phyloP scores from a whole-genome alignment of 2,329 filamentous ascomycete species.

The Blumeria hordei region DNA sequence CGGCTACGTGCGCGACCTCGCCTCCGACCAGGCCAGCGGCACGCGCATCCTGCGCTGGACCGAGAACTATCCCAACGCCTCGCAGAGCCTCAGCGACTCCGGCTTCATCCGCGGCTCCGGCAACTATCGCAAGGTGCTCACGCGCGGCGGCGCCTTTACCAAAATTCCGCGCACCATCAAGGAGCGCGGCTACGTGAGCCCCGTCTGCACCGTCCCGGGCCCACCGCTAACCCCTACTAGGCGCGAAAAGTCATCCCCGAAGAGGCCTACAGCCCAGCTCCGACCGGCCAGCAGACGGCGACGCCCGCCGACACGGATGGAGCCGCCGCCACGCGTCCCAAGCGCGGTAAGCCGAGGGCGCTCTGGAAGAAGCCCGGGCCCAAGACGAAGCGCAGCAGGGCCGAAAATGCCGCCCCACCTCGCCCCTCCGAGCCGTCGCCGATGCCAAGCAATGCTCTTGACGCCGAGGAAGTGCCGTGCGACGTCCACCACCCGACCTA shows the following conservation, averaged over 20 bases:
- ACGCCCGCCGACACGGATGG: not conserved
- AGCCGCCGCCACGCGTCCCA: not conserved
- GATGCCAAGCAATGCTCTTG: no score
- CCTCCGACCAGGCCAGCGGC: conserved; percentile 1
- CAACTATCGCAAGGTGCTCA: conserved; percentile 6
- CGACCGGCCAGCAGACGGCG: not conserved
- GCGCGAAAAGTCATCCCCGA: not conserved
- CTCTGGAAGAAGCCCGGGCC: not conserved
- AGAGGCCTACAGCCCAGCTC: not conserved
- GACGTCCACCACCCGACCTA: no score
- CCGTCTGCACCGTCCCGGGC: not conserved
- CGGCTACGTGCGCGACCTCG: conserved; percentile 9
- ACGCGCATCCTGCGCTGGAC: conserved; percentile 7
- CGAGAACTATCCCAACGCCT: conserved; percentile 7
- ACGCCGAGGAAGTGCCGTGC: no score
- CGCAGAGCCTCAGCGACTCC: conserved; percentile 6
- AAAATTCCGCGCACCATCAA: conserved; percentile 1
- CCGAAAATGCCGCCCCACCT: no score
- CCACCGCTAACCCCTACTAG: not conserved
- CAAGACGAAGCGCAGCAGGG: not conserved
- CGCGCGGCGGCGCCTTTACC: not conserved
- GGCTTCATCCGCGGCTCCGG: conserved; percentile 11
- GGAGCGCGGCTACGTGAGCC: not conserved
- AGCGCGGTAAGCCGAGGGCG: not conserved
- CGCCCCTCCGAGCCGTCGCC: no score